Percentiles rank a stretch among this genome's conserved stretches.
These are phyloP conservation scores for Gastrolobium bilobum DNA, from an alignment of 306 rosid species.

Conservation along the genomic window DNA sequence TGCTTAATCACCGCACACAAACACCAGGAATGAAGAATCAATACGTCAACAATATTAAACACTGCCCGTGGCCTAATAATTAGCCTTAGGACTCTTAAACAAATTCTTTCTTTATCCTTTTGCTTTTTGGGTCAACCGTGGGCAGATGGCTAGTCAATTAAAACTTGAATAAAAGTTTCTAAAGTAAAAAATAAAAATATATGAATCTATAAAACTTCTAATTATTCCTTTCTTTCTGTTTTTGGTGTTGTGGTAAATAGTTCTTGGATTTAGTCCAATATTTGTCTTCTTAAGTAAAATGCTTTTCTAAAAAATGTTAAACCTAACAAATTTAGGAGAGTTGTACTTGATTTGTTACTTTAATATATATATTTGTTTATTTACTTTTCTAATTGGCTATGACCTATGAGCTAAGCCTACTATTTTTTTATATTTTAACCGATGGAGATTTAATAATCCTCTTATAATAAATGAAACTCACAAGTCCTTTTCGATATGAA, in stretches of 20 bases:
- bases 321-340: too few species aligned
- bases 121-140: neutral
- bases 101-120: neutral
- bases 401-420: neutral
- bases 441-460: neutral
- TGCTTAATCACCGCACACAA: neutral
- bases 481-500: neutral
- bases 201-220: neutral
- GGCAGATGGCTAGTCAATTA: neutral
- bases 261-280: conserved; percentile 1
- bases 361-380: neutral
- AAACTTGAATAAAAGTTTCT: neutral
- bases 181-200: neutral
- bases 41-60: neutral
- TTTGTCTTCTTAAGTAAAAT: neutral
- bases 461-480: neutral
- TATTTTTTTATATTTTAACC: too few species aligned
- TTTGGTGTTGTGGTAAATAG: neutral
- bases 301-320: too few species aligned
- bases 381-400: neutral
- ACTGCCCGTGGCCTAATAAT: neutral
- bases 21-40: neutral
- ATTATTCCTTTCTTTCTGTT: neutral
- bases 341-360: neutral
- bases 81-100: neutral